Conservation (phyloP, 768 basidiomycete genomes). For the Cystofilobasidium ferigula region DNA sequence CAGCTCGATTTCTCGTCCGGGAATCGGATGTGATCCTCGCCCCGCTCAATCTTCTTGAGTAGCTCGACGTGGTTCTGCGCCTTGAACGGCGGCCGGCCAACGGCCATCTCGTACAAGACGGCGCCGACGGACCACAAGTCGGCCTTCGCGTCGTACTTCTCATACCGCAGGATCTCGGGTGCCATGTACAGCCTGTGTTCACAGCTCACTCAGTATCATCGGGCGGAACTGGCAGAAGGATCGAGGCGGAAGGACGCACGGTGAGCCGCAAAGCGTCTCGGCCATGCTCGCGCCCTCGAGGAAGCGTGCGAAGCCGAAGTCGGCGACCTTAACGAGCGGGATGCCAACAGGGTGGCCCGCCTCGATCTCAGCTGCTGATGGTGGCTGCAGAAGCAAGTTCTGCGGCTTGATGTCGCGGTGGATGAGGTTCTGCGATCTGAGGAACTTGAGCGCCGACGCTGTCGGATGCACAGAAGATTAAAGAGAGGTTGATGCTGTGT, state of each 20-base stretch:
- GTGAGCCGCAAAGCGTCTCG: constrained; percentile 94
- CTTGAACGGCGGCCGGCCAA: constrained; percentile 85
- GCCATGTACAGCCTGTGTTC: constrained; percentile 93
- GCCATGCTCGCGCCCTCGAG: constrained; percentile 88
- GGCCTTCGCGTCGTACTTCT: constrained; percentile 95
- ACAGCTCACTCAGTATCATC: neutral
- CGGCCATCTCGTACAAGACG: constrained; percentile 88
- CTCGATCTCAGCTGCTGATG: constrained; percentile 64
- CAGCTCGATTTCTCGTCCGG: constrained; percentile 57
- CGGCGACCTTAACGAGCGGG: constrained; percentile 90
- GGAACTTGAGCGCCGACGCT: constrained; percentile 89
- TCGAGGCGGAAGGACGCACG: constrained; percentile 50
- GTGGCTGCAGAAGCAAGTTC: constrained; percentile 82
- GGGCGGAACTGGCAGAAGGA: neutral
- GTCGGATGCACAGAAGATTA: neutral
- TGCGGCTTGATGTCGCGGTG: constrained; percentile 98
- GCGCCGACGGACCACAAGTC: constrained; percentile 98
- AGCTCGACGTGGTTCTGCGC: constrained; percentile 94
- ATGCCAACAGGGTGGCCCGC: constrained; percentile 83
- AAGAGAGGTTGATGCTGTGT: neutral
- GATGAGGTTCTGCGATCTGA: constrained; percentile 76
- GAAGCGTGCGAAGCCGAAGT: constrained; percentile 93
- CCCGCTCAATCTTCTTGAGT: constrained; percentile 77
- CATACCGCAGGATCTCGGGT: constrained; percentile 89
- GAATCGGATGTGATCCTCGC: constrained; percentile 75